Percentiles rank a stretch among this genome's conserved stretches.
Evolutionary conservation across 2,329 filamentous ascomycete species (phyloP).

Genomic region (Paecilomyces sp.): DNA sequence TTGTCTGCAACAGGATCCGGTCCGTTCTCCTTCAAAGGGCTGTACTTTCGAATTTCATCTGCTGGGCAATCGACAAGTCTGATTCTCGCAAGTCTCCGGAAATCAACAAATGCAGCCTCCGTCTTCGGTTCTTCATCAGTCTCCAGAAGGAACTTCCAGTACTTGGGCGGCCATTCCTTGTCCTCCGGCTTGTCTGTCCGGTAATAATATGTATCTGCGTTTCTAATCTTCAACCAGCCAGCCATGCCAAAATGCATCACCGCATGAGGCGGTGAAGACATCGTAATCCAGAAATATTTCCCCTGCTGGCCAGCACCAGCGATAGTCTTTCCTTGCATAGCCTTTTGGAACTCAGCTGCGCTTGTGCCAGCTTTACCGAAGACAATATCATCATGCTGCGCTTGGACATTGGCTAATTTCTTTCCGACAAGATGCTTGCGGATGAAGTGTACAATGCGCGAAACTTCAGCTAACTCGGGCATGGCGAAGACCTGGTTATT

Average conservation of each 20-base stretch:
- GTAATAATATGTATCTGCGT: conserved; percentile 73
- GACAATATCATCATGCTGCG: conserved; percentile 73
- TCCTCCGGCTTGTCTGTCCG: conserved; percentile 54
- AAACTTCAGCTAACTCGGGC: conserved; percentile 56
- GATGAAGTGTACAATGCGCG: conserved; percentile 79
- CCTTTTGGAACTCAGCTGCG: conserved; percentile 64
- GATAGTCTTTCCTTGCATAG: conserved; percentile 68
- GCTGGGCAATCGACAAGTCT: conserved; percentile 75
- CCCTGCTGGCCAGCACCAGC: conserved; percentile 73
- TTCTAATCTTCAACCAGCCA: conserved; percentile 83
- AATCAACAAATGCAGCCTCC: conserved; percentile 73
- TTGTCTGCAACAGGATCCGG: conserved; percentile 85
- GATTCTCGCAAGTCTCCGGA: conserved; percentile 70
- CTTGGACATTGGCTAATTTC: conserved; percentile 61
- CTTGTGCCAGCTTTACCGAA: conserved; percentile 87
- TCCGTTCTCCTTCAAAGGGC: conserved; percentile 82
- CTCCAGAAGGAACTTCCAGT: conserved; percentile 76
- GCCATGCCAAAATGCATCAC: conserved; percentile 79
- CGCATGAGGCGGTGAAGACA: conserved; percentile 70
- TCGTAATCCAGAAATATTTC: conserved; percentile 93
- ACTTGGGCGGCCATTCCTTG: conserved; percentile 78
- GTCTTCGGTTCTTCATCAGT: conserved; percentile 56
- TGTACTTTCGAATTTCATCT: conserved; percentile 64
- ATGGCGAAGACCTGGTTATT: conserved; percentile 19
- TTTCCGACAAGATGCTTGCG: conserved; percentile 78